Conservation (phyloP, 306 rosid species). For the Lathyrus aphaca region DNA sequence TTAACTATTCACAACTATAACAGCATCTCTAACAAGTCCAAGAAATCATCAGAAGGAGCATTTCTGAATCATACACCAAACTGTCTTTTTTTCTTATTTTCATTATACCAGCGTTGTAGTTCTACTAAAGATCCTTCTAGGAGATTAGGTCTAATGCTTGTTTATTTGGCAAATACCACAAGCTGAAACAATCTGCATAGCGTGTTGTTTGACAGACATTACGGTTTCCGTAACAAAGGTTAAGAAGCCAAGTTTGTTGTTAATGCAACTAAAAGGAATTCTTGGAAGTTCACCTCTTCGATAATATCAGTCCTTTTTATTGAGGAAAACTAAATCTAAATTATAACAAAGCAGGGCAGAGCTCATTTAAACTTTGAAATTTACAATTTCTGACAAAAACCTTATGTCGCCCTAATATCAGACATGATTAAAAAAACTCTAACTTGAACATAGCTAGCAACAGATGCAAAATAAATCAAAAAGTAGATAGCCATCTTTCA, state of each 20-base stretch:
- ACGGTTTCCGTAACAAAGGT: not conserved
- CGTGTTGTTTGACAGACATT: not conserved
- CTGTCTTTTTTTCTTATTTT: constrained; percentile 3
- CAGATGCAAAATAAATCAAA: constrained; percentile 19
- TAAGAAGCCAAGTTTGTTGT: not conserved
- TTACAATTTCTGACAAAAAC: too few relatives aligned
- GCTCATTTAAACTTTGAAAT: not conserved
- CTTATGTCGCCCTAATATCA: not conserved
- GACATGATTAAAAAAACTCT: not conserved
- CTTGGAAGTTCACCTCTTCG: not conserved
- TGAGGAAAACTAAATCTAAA: constrained; percentile 1
- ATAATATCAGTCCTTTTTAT: not conserved
- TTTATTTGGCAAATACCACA: not conserved
- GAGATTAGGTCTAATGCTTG: not conserved
- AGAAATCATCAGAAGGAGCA: not conserved
- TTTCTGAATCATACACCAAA: not conserved
- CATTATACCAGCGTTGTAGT: not conserved
- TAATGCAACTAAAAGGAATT: not conserved
- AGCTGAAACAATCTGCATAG: not conserved
- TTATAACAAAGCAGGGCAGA: not conserved
- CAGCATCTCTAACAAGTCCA: not conserved
- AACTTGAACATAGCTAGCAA: constrained; percentile 12
- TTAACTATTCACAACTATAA: not conserved
- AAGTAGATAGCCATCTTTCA: not conserved
- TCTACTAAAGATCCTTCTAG: not conserved